These are phyloP conservation scores for Imleria badia DNA, from an alignment of 768 basidiomycete species.

Conservation along the genomic window DNA sequence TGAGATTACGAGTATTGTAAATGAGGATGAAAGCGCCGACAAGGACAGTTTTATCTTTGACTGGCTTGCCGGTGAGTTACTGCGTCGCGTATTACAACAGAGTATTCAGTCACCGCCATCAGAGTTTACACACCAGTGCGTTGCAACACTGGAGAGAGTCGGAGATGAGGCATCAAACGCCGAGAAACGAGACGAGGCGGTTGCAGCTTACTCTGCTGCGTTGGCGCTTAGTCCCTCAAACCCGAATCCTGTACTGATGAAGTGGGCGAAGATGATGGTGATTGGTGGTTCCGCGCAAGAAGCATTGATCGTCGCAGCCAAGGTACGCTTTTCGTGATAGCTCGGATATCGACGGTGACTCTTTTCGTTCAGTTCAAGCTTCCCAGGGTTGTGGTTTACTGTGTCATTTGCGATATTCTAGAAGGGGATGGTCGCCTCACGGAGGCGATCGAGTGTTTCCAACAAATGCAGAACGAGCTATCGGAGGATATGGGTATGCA, in stretches of 20 bases:
- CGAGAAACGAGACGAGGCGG: not conserved
- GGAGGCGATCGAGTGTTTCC: not conserved
- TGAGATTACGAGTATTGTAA: not conserved
- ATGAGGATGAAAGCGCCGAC: not conserved
- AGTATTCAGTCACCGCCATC: not conserved
- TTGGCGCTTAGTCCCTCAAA: not conserved
- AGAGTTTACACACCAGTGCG: not conserved
- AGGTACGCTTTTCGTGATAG: not conserved
- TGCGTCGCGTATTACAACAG: accelerated
- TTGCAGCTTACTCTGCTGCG: not conserved
- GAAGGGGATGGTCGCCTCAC: not conserved
- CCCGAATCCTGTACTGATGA: not conserved
- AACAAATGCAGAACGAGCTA: not conserved
- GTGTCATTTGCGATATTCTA: not conserved
- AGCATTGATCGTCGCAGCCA: not conserved
- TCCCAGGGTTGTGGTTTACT: not conserved
- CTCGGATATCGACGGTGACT: not conserved
- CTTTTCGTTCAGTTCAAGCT: not conserved
- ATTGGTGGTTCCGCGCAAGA: not conserved
- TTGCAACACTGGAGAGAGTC: not conserved
- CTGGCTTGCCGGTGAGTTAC: not conserved
- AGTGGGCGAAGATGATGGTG: not conserved
- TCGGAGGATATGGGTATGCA: not conserved
- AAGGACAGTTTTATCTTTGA: not conserved
- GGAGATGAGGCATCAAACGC: not conserved